Evolutionary conservation across 1,284 basidiomycete genomes (phyloP).

Genomic region (Trichosporon inkin): DNA sequence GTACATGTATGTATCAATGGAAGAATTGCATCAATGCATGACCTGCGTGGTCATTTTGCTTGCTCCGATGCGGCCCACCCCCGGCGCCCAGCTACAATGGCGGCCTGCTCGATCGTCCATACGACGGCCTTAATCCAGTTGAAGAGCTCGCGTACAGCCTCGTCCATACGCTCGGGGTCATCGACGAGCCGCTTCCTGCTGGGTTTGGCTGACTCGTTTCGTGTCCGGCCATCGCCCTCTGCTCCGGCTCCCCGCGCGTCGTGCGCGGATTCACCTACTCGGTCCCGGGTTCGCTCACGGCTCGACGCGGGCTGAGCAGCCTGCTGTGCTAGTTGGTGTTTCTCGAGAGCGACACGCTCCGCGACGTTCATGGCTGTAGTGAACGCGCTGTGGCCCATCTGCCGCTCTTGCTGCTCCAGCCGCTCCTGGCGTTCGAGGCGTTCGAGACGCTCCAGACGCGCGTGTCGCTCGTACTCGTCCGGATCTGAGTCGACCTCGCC

Average conservation of each 20-base stretch:
- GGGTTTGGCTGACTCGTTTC: neutral
- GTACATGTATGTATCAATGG: neutral
- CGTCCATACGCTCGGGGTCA: slow-evolving; percentile 46
- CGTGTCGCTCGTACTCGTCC: slow-evolving; percentile 23
- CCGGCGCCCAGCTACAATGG: slow-evolving; percentile 41
- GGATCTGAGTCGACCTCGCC: slow-evolving; percentile 26
- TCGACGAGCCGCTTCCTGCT: slow-evolving; percentile 29
- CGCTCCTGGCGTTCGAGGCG: neutral
- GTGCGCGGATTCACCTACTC: neutral
- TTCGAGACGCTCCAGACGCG: neutral
- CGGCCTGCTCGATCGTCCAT: slow-evolving; percentile 50
- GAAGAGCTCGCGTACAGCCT: slow-evolving; percentile 47
- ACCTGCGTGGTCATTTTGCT: neutral
- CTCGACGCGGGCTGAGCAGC: neutral
- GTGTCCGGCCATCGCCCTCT: neutral
- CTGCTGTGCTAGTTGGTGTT: neutral
- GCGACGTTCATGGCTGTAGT: slow-evolving; percentile 9
- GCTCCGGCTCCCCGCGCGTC: neutral
- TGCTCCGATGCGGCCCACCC: slow-evolving; percentile 17
- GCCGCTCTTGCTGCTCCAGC: slow-evolving; percentile 5
- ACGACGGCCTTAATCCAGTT: slow-evolving; percentile 51
- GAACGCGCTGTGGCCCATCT: slow-evolving; percentile 5
- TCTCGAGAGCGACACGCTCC: neutral
- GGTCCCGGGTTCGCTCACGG: neutral
- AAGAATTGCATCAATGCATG: neutral